Percentiles rank a stretch among this genome's conserved stretches.
These are phyloP conservation scores for Colletotrichum lentis DNA, from an alignment of 2,329 filamentous ascomycete species.

Conservation along the genomic window DNA sequence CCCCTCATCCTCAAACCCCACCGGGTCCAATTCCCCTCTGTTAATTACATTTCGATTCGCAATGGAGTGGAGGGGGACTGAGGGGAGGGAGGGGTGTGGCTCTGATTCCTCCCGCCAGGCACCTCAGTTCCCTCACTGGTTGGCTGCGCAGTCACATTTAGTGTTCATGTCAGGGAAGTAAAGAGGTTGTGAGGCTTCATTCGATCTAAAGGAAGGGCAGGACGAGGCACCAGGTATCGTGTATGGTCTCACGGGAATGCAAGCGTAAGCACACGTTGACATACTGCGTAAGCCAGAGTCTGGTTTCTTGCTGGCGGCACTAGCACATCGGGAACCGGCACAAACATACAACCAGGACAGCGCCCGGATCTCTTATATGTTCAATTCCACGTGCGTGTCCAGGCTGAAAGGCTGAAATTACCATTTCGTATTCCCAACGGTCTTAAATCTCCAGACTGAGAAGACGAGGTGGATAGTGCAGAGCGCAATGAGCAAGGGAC, in stretches of 20 bases:
- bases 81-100: not conserved
- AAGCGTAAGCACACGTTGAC: not conserved
- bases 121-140: constrained; percentile 25
- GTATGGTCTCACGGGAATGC: not conserved
- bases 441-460: constrained; percentile 20
- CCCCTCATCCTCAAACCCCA: constrained; percentile 8
- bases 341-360: not conserved
- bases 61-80: constrained; percentile 9
- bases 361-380: not conserved
- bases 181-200: not conserved
- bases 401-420: constrained; percentile 18
- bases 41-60: constrained; percentile 7
- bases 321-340: not conserved
- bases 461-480: constrained; percentile 5
- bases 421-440: constrained; percentile 24
- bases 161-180: constrained; percentile 17
- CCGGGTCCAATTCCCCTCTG: not conserved
- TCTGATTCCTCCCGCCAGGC: constrained; percentile 15
- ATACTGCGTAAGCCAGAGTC: not conserved
- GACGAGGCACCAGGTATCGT: too few relatives aligned
- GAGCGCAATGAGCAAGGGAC: constrained; percentile 3
- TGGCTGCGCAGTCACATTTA: constrained; percentile 7
- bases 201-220: too few relatives aligned
- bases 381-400: not conserved
- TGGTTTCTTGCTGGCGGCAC: too few relatives aligned